Conservation (phyloP, 148 eudicot genomes). For the Rhododendron molle region DNA sequence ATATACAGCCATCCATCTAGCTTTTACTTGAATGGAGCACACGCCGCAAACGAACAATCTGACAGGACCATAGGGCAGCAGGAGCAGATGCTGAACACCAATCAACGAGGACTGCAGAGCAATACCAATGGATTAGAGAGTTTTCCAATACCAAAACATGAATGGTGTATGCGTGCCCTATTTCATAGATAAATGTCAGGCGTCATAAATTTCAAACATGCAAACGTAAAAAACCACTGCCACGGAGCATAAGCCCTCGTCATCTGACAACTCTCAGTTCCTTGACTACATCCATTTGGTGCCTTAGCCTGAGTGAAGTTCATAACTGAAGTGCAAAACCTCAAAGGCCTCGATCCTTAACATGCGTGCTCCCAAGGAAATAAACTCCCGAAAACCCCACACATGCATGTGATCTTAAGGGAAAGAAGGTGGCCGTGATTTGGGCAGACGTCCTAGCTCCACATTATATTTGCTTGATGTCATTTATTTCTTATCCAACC, state of each 20-base stretch:
- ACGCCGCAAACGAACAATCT: not conserved
- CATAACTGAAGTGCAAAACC: not conserved
- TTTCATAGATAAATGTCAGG: too few relatives aligned
- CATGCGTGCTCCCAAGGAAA: not conserved
- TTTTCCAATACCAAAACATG: too few relatives aligned
- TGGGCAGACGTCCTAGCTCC: not conserved
- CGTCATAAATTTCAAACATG: not conserved
- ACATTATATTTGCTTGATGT: not conserved
- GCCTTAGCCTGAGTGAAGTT: not conserved
- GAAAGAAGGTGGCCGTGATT: not conserved
- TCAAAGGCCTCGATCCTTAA: not conserved
- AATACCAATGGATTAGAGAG: not conserved
- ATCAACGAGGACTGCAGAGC: conserved; percentile 29
- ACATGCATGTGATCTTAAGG: not conserved
- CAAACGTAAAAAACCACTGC: not conserved
- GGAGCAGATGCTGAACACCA: not conserved
- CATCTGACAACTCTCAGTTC: not conserved
- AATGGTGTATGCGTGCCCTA: too few relatives aligned
- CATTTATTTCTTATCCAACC: not conserved
- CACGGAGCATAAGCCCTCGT: not conserved
- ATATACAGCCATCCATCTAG: not conserved
- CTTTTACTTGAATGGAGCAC: not conserved
- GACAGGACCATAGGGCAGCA: not conserved
- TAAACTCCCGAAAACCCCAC: not conserved
- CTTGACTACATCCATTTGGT: not conserved